Evolutionary conservation across 2,329 filamentous ascomycete genomes (phyloP).

Genomic region (Pseudocercospora ulei): DNA sequence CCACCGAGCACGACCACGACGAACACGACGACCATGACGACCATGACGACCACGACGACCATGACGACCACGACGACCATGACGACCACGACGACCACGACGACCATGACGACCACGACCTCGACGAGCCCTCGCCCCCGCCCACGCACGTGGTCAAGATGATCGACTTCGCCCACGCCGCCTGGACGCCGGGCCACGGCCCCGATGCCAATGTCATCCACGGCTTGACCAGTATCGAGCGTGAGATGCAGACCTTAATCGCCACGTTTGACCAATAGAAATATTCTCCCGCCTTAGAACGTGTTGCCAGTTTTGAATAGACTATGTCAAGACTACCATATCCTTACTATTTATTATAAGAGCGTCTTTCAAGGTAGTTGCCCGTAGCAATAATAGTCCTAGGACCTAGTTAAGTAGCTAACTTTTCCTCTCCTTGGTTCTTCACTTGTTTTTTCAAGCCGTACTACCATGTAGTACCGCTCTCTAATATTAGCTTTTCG

Average conservation of each 20-base stretch:
- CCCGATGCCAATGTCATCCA: constrained; percentile 84
- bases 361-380: no score
- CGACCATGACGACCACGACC: no score
- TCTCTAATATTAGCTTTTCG: no score
- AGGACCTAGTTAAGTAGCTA: no score
- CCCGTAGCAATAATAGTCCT: no score
- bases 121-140: constrained; percentile 45
- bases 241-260: constrained; percentile 31
- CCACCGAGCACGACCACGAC: constrained; percentile 47
- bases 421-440: no score
- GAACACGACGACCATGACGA: constrained; percentile 41
- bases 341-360: no score
- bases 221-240: constrained; percentile 43
- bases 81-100: constrained; percentile 48
- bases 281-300: constrained; percentile 1
- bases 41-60: constrained; percentile 46
- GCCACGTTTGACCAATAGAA: constrained; percentile 21
- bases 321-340: not conserved
- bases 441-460: no score
- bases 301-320: no score
- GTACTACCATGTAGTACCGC: no score
- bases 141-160: constrained; percentile 72
- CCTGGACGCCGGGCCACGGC: constrained; percentile 69
- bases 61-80: constrained; percentile 47
- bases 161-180: constrained; percentile 94